A percentile compares a stretch with the other conserved stretches of the same genome.
Conservation (phyloP, 371 early-diverging fungal genomes). For the Apophysomyces ossiformis region DNA sequence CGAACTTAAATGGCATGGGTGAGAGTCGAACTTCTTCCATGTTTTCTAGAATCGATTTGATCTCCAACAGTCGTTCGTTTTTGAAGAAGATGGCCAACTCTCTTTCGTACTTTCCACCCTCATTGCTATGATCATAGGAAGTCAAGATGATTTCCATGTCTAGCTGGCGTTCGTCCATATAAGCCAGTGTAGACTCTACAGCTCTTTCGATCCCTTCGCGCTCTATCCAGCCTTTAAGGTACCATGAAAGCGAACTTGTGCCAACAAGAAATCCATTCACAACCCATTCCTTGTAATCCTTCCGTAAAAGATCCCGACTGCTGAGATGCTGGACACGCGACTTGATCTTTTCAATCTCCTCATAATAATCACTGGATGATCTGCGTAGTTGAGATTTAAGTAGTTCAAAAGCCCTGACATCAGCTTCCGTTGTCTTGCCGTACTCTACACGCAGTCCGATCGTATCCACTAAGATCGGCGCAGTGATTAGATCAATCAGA, state of each 20-base stretch:
- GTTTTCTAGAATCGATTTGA: conserved; percentile 36
- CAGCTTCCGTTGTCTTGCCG: conserved; percentile 59
- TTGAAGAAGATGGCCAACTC: conserved; percentile 61
- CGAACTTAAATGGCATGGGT: conserved; percentile 12
- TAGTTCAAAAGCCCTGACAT: conserved; percentile 48
- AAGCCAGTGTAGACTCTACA: conserved; percentile 31
- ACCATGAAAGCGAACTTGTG: conserved; percentile 67
- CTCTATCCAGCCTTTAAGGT: conserved; percentile 56
- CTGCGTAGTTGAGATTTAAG: neutral
- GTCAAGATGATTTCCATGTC: conserved; percentile 67
- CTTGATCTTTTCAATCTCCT: conserved; percentile 60
- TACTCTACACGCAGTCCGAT: conserved; percentile 59
- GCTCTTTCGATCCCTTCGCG: conserved; percentile 38
- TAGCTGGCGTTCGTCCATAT: conserved; percentile 44
- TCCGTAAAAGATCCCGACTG: conserved; percentile 64
- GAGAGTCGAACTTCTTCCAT: conserved; percentile 17
- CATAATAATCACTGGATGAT: conserved; percentile 35
- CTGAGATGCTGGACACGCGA: conserved; percentile 55
- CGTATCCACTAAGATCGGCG: conserved; percentile 77
- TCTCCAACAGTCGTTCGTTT: conserved; percentile 21
- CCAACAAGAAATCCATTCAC: conserved; percentile 56
- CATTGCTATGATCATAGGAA: conserved; percentile 52
- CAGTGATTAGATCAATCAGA: conserved; percentile 42
- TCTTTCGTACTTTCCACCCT: conserved; percentile 58
- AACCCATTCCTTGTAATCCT: conserved; percentile 79